Evolutionary conservation across 2,329 filamentous ascomycete genomes (phyloP).

Genomic region (Orbilia quercus): DNA sequence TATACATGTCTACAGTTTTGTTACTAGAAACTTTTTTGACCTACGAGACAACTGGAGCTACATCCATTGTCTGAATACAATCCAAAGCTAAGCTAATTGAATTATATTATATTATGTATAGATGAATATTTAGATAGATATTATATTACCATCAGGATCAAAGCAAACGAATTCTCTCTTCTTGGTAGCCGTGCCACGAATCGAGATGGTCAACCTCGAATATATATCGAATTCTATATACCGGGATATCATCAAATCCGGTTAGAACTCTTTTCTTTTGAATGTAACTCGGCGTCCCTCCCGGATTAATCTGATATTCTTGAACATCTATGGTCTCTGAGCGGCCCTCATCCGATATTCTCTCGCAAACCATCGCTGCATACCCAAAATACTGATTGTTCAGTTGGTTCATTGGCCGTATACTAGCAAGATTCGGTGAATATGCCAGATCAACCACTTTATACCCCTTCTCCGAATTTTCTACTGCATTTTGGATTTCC

Average conservation of each 20-base stretch:
- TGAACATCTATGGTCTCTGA: neutral
- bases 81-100: too few species aligned
- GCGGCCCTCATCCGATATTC: neutral
- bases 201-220: slow-evolving; percentile 8
- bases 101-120: too few species aligned
- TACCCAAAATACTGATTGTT: slow-evolving; percentile 6
- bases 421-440: slow-evolving; percentile 4
- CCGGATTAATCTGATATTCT: neutral
- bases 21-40: too few species aligned
- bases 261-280: neutral
- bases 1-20: too few species aligned
- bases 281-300: neutral
- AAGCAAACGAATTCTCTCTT: slow-evolving; percentile 14
- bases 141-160: too few species aligned
- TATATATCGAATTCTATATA: slow-evolving; percentile 4
- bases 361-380: slow-evolving; percentile 11
- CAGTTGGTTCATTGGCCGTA: slow-evolving; percentile 1
- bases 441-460: slow-evolving; percentile 1
- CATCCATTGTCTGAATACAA: too few species aligned
- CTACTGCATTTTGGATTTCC: slow-evolving; percentile 1
- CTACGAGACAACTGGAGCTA: too few species aligned
- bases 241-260: slow-evolving; percentile 1
- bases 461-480: neutral
- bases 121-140: too few species aligned
- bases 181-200: neutral